Evolutionary conservation across 208 protist species (phyloP).

Genomic region (Trypanosoma cruzi): DNA sequence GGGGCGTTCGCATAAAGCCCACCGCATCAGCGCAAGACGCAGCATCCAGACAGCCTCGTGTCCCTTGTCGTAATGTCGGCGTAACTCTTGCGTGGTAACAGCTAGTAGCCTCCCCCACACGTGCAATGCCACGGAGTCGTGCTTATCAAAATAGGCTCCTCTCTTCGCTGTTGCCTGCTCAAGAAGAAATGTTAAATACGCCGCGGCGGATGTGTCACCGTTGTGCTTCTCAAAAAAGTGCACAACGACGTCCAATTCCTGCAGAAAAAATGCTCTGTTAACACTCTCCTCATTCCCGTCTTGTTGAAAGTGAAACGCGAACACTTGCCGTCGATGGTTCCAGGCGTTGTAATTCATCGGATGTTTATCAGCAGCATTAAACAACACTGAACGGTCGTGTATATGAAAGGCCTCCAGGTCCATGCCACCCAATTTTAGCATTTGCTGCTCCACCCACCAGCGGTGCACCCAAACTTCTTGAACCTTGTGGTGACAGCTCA

Average conservation of each 20-base stretch:
- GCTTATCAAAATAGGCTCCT: neutral
- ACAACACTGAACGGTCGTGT: constrained; percentile 34
- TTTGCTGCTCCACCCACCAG: constrained; percentile 36
- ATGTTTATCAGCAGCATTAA: constrained; percentile 58
- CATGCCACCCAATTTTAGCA: constrained; percentile 16
- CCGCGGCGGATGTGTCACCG: constrained; percentile 51
- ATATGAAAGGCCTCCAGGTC: constrained; percentile 12
- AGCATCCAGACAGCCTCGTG: constrained; percentile 76
- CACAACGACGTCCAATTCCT: constrained; percentile 33
- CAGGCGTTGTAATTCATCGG: constrained; percentile 88
- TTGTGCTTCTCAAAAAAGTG: constrained; percentile 61
- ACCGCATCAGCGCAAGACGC: constrained; percentile 57
- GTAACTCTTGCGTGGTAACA: constrained; percentile 52
- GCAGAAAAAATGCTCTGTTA: neutral
- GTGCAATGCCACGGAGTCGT: neutral
- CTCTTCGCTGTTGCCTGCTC: constrained; percentile 3
- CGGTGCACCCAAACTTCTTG: constrained; percentile 61
- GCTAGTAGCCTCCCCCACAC: constrained; percentile 39
- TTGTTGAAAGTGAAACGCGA: neutral
- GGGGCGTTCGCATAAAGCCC: constrained; percentile 28
- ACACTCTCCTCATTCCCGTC: neutral
- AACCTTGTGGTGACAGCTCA: constrained; percentile 44
- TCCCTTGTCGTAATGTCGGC: constrained; percentile 65
- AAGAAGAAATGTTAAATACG: constrained; percentile 68
- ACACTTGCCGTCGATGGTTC: constrained; percentile 52